Base-by-base conservation (phyloP, 352 stramenopile species). In the Phytophthora vignae region DNA sequence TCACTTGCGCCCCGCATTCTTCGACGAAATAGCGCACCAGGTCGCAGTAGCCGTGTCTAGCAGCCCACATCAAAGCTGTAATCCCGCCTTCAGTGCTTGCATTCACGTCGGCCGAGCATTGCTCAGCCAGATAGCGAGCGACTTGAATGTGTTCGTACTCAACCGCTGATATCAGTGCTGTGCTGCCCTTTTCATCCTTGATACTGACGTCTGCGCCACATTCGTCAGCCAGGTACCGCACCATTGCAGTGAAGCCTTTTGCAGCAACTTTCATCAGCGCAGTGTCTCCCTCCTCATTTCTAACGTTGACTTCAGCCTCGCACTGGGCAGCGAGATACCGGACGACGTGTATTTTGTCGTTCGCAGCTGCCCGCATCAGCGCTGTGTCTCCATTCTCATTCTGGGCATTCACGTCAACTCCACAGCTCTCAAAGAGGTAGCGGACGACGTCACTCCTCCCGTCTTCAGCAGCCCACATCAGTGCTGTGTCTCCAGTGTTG, bases 231-330 rank as follows among this genome's bases (percentile, higher is more conserved):
- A 67, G 50, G 25, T 46, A 60, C 17, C n/a, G 33, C 0, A 54
- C 49, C 4, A 67, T 15, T 33, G 55, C 49, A 15, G 50, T 44
- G 22, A 19, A 12, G 1, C 33, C 36, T 5, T 36, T 21, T 46
- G 5, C 42, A 22, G 42, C 49, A 33, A 22, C 49, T 33, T 19
- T 55, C 4, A 36, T 36, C 22, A 55, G 1, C 33, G 22, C 49
- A 29, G 49, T 55, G 9, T 19, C 8, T 2, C 49, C 56, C 7
- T 29, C 25, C 1, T 0, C 25, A 15, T 22, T 27, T 0, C 15
- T 38, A 25, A 14, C 25, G 40, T 69, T 57, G 11, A 63, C 44
- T 7, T 63, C 63, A 17, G 63, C 54, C 4, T 44, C 29, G 25
- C 25, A n/a, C 1, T 63, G 25, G 2, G 42, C 33, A 27, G 38